Conservation (phyloP, 2,329 filamentous ascomycete species). For the Amauroascus niger region DNA sequence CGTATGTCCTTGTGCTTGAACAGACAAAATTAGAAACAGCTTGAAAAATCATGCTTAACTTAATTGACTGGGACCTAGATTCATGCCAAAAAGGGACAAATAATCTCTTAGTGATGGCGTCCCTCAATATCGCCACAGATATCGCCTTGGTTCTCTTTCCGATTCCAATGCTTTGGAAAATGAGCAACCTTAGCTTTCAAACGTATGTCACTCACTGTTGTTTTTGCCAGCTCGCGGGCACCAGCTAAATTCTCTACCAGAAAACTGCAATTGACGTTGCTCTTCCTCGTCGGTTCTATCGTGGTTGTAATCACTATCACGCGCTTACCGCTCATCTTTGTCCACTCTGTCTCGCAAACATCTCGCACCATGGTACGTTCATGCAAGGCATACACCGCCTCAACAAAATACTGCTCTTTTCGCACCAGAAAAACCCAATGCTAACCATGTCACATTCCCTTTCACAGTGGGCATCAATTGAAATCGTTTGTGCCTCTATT, state of each 20-base stretch:
- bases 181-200: constrained; percentile 15
- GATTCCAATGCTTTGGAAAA: constrained; percentile 18
- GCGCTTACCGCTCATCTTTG: constrained; percentile 16
- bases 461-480: constrained; percentile 17
- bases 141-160: constrained; percentile 18
- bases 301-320: constrained; percentile 16
- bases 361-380: constrained; percentile 16
- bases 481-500: constrained; percentile 15
- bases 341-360: constrained; percentile 13
- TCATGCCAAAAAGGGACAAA: constrained; percentile 14
- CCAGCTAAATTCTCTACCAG: neutral
- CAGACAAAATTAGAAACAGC: no score
- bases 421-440: neutral
- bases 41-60: neutral
- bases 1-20: neutral
- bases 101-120: constrained; percentile 16
- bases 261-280: constrained; percentile 16
- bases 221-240: neutral
- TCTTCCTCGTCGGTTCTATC: constrained; percentile 16
- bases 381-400: neutral
- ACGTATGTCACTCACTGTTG: constrained; percentile 9
- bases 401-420: neutral
- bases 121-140: constrained; percentile 17
- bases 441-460: neutral
- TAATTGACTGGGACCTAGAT: constrained; percentile 5